phyloP scores from a whole-genome alignment of 352 stramenopile genomes.

The Globisporangium nunn region DNA sequence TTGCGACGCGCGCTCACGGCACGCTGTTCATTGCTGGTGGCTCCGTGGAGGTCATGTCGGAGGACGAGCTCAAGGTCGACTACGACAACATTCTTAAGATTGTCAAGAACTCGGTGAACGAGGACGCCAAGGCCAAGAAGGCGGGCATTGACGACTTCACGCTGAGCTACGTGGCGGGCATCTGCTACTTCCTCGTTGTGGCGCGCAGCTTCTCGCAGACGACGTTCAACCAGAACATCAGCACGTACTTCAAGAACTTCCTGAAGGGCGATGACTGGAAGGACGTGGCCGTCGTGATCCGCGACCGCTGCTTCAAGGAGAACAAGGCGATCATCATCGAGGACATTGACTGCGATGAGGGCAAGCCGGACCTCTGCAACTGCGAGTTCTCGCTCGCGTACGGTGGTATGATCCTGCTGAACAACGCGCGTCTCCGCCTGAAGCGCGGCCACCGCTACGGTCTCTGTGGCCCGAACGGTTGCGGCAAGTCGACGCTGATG shows the following conservation, averaged over 20 bases:
- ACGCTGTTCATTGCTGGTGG: constrained; percentile 93
- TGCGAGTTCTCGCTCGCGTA: constrained; percentile 98
- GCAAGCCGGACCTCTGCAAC: constrained; percentile 97
- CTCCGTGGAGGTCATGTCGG: constrained; percentile 81
- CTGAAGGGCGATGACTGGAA: constrained; percentile 56
- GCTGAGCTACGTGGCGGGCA: constrained; percentile 85
- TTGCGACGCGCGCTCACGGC: constrained; percentile 90
- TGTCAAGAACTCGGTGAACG: constrained; percentile 73
- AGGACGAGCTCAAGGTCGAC: constrained; percentile 90
- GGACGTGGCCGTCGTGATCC: constrained; percentile 61
- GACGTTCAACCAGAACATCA: constrained; percentile 92
- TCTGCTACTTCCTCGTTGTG: constrained; percentile 84
- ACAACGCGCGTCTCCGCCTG: constrained; percentile 88
- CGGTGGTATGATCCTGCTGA: constrained; percentile 90
- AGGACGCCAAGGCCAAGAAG: constrained; percentile 75
- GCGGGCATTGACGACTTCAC: constrained; percentile 85
- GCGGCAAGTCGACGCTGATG: constrained; percentile 96
- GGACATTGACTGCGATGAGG: constrained; percentile 95
- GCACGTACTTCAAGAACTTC: constrained; percentile 85
- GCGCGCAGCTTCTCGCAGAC: constrained; percentile 92
- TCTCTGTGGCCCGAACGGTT: constrained; percentile 91
- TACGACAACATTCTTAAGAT: constrained; percentile 80
- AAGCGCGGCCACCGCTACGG: constrained; percentile 92
- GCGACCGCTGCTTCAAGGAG: constrained; percentile 85
- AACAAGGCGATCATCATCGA: constrained; percentile 91